Base-by-base conservation (phyloP, 176 grass and related monocot genomes). In the Pharus latifolius region DNA sequence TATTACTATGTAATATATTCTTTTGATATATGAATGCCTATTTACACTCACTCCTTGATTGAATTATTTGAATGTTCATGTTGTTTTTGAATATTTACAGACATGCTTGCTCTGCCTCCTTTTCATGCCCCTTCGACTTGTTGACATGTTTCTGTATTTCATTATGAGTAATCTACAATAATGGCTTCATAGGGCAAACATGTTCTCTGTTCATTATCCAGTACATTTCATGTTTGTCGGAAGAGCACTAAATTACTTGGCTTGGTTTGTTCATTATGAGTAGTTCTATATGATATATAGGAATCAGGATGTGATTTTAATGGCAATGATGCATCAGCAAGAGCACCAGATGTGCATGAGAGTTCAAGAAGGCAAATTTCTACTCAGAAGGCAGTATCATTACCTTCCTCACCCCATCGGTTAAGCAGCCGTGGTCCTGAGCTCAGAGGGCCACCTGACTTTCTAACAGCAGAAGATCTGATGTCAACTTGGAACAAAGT, bases 391-490 rank as follows among this genome's bases (percentile, higher is more conserved):
- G 89, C 94, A 44, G 78, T 93, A 45, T 98, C 94, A 56, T 85
- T 98, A 56, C 94, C 94, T 74, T 93, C 89, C 31, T 98, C 89
- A 16, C 94, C 94, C 29, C 78, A 93, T 89, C 76, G 71, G 81
- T 98, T 89, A 74, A 56, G 67, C 17, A 79, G 63, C 25, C 54
- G 68, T 45, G 78, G 73, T 76, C 85, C 89, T 41, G 77, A 79
- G 58, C 76, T 92, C 24, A 63, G 63, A 57, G 78, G 74, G 41
- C 67, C 76, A 84, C 29, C 80, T 78, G 81, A 98, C 47, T 93
- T 88, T 27, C 72, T 85, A 54, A 88, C 81, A 63, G 74, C 78
- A 64, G 80, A 53, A 72, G 77, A 92, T 55, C 66, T 98, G 81
- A 77, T 91, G 56, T 81, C 87, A 75, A 83, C 63, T 27, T 98